phyloP scores from a whole-genome alignment of 805 yeast genomes.

The Priceomyces carsonii region DNA sequence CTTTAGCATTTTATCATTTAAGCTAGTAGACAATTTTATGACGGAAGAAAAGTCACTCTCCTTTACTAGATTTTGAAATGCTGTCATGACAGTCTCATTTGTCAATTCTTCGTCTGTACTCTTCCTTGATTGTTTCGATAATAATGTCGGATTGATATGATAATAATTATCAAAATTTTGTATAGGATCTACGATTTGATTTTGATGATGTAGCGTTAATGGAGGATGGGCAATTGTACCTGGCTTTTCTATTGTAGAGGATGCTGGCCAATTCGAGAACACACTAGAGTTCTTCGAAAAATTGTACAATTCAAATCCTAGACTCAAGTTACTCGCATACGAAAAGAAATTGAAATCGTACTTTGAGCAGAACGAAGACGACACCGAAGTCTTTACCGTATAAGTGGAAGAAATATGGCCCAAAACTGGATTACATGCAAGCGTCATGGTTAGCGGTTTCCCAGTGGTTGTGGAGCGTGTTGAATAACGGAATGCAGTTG shows the following conservation, averaged over 20 bases:
- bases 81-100: conserved; percentile 45
- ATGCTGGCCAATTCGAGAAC: background rate
- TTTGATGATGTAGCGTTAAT: too few species aligned
- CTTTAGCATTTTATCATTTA: conserved; percentile 60
- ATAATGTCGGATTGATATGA: conserved; percentile 26
- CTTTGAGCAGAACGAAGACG: conserved; percentile 76
- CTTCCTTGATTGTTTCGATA: conserved; percentile 12
- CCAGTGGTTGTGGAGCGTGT: conserved; percentile 86
- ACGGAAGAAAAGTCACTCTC: conserved; percentile 66
- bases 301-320: conserved; percentile 86
- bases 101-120: conserved; percentile 4
- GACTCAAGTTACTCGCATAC: conserved; percentile 78
- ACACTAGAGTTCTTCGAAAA: conserved; percentile 23
- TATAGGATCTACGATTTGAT: conserved; percentile 22
- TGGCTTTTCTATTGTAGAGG: too few species aligned
- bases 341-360: conserved; percentile 92
- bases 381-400: conserved; percentile 74
- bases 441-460: conserved; percentile 84
- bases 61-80: conserved; percentile 51
- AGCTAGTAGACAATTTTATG: conserved; percentile 68
- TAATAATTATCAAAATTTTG: conserved; percentile 24
- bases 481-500: conserved; percentile 81
- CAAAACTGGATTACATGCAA: conserved; percentile 83
- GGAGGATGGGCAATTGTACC: too few species aligned
- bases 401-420: conserved; percentile 90